Base-by-base conservation (phyloP, 495 filamentous ascomycete genomes). In the Baudoinia panamericana region DNA sequence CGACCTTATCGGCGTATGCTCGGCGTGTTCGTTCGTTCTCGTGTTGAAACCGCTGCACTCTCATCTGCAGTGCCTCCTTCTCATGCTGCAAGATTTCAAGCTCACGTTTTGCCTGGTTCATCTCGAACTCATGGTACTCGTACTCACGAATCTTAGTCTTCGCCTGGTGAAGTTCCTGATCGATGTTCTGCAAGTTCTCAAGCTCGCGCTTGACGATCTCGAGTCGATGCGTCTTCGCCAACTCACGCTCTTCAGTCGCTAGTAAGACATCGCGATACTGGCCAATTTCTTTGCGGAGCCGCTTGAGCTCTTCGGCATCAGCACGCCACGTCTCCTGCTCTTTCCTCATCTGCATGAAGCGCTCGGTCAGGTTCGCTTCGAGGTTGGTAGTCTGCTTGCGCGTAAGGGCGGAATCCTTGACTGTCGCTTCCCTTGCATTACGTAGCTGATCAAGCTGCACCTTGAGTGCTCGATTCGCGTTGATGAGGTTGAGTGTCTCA, bases 401-500 rank as follows among this genome's bases (percentile, higher is more conserved):
- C 21, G 74, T 72, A 29, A 71, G 73, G 26, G 74, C 65, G 8
- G 71, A 69, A 50, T 84, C 80, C 48, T 69, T 75, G 47, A 72
- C 76, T 23, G 75, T 69, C 45, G 74, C 68, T 8, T 68, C 60
- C 51, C 78, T 75, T 1, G 68, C 57, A 41, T 71, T 64, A 50
- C 81, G 80, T 16, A 76, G 70, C 37, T 82, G 78, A 30, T 81
- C 76, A 2, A 82, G 56, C 43, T 75, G 74, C 23, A 68, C 65
- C 41, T 72, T 76, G 11, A 85, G 61, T n/a, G 70, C 69, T n/a
- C 72, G 71, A 52, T 83, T 83, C 15, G 70, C 71, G 55, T 79
- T 79, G 35, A 83, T 67, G 0, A 84, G 61, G 29, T 82, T 82
- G 52, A 82, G 78, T 19, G 75, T 83, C 52, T 85, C 79, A 11